Evolutionary conservation across 1,284 basidiomycete genomes (phyloP), one percentile per base, ranked within the genome.

Genomic region (Hemileia vastatrix): DNA sequence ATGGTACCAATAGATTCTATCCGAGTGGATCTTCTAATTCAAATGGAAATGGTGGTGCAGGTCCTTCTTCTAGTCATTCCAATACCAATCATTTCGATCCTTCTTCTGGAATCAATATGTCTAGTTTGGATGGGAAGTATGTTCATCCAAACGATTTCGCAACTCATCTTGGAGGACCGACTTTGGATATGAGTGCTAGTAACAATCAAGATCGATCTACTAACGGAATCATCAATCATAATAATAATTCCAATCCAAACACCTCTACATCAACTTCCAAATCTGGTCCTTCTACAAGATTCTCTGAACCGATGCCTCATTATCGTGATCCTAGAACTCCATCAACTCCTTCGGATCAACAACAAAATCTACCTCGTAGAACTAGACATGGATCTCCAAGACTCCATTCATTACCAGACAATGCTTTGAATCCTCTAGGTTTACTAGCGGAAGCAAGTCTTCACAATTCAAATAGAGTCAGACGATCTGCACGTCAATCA

Each of bases 371-470:
- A 19, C 76, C 71, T 13, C 64, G 80, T 75, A 67, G 90, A 24
- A 5, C 24, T 63, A 54, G 33, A 31, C 36, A 66, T 6, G 64
- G 64, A 1, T 65, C 65, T 81, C 61, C 90, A 81, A 86, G 91
- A 71, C 79, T 95, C 4, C 90, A 93, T 68, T 89, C 85, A 0
- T 79, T 96, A 3, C 92, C 92, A 0, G 91, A 95, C 76, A 93
- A 94, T 70, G 80, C 87, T 0, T 78, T 95, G 21, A 94, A 93
- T 64, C 92, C 92, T n/a, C n/a, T n/a, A 5, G 92, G 91, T 4
- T 79, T 96, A 0, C 80, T 96, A 13, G 91, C 90, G 0, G 91
- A 95, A 76, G 90, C 91, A 0, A 90, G 87, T 71, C 78, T 95
- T n/a, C 88, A 90, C 5, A 94, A 93, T 72, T 83, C 87, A n/a